Percentiles rank a stretch among this genome's conserved stretches.
Conservation (phyloP, 345 rosid genomes). For the Bruguiera sexangula region DNA sequence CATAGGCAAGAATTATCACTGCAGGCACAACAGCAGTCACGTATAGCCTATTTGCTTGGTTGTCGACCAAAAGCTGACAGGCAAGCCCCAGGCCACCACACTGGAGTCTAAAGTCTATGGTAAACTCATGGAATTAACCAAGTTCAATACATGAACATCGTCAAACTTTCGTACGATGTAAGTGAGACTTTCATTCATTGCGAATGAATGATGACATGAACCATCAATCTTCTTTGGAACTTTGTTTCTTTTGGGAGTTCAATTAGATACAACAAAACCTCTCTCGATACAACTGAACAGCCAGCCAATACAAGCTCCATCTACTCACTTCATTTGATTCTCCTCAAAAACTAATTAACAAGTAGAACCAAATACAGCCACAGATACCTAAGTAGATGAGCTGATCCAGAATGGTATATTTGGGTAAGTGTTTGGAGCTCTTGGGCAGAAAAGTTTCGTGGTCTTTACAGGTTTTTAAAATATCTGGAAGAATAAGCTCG, state of each 20-base stretch:
- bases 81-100: background rate
- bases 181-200: slow-evolving; percentile 12
- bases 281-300: background rate
- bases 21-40: no score
- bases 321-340: slow-evolving; percentile 4
- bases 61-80: no score
- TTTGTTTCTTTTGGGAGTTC: slow-evolving; percentile 4
- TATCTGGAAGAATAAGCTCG: slow-evolving; percentile 53
- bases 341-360: slow-evolving; percentile 8
- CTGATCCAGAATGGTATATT: background rate
- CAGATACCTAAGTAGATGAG: slow-evolving; percentile 4
- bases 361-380: slow-evolving; percentile 5
- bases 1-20: no score
- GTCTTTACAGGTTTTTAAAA: slow-evolving; percentile 19
- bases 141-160: background rate
- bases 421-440: background rate
- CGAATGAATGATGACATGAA: slow-evolving; percentile 6
- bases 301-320: slow-evolving; percentile 9
- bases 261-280: slow-evolving; percentile 11
- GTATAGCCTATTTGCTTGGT: no score
- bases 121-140: no score
- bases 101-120: no score
- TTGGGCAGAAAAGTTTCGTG: background rate
- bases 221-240: slow-evolving; percentile 5
- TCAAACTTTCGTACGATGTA: background rate